Evolutionary conservation across 148 eudicot species (phyloP).

Genomic region (Camellia japonica): DNA sequence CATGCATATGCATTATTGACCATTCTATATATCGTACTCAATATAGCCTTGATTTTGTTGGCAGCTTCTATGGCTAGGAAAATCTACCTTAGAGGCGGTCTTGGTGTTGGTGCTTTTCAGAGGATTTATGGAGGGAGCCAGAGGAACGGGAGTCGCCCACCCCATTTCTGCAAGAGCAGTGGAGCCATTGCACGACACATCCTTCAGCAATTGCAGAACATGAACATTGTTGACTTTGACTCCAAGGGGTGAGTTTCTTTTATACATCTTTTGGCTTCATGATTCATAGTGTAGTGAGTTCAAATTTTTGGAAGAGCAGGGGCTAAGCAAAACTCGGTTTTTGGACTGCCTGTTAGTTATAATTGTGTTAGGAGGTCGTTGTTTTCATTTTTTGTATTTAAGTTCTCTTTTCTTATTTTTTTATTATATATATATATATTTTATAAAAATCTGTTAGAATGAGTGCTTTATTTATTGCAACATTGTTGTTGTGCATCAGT

Average conservation of each 20-base stretch:
- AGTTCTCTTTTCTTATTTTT: neutral
- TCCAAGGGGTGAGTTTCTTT: slow-evolving; percentile 60
- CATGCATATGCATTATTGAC: neutral
- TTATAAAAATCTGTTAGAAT: too few relatives aligned
- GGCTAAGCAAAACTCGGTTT: neutral
- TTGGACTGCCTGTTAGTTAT: too few relatives aligned
- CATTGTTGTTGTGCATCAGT: slow-evolving; percentile 25
- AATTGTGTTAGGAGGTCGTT: neutral
- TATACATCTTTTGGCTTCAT: neutral
- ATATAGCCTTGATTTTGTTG: neutral
- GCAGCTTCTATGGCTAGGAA: slow-evolving; percentile 90
- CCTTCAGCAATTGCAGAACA: slow-evolving; percentile 61
- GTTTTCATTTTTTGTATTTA: neutral
- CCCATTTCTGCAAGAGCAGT: slow-evolving; percentile 81
- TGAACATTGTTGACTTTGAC: slow-evolving; percentile 68
- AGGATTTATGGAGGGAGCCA: slow-evolving; percentile 87
- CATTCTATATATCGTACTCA: neutral
- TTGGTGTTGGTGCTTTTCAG: slow-evolving; percentile 77
- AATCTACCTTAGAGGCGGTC: slow-evolving; percentile 77
- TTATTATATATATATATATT: neutral
- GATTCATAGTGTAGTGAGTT: neutral
- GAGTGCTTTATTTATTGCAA: neutral
- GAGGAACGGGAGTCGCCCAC: slow-evolving; percentile 83
- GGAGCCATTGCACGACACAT: slow-evolving; percentile 78
- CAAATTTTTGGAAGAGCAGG: neutral